Evolutionary conservation across 192 early-diverging fungal species (phyloP).

Genomic region (Coemansia sp.): DNA sequence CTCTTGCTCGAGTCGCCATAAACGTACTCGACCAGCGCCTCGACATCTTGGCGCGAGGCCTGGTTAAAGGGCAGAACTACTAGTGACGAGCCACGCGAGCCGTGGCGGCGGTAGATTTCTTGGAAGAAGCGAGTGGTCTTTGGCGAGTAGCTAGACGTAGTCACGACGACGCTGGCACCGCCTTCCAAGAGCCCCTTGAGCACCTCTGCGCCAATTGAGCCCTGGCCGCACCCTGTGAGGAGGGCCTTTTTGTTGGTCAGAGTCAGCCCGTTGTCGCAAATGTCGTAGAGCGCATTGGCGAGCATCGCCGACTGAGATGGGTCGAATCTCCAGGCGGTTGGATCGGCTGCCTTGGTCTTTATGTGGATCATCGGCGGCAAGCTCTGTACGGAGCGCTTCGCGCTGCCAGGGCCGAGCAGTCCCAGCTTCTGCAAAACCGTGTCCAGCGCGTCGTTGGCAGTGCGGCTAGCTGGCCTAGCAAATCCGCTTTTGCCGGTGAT

Average conservation of each 20-base stretch:
- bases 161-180: conserved; percentile 65
- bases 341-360: conserved; percentile 35
- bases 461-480: conserved; percentile 71
- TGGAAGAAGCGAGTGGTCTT: conserved; percentile 81
- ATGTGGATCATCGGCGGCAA: conserved; percentile 62
- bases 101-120: conserved; percentile 79
- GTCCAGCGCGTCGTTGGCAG: conserved; percentile 8
- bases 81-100: conserved; percentile 82
- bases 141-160: conserved; percentile 78
- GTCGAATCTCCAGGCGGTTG: conserved; percentile 27
- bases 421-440: conserved; percentile 27
- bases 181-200: conserved; percentile 83
- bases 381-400: neutral
- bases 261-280: conserved; percentile 59
- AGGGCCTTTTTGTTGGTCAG: conserved; percentile 81
- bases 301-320: conserved; percentile 1
- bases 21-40: conserved; percentile 78
- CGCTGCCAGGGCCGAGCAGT: neutral
- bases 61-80: conserved; percentile 96
- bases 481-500: conserved; percentile 74
- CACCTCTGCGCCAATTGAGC: conserved; percentile 88
- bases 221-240: conserved; percentile 90
- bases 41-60: conserved; percentile 80
- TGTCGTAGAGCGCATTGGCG: conserved; percentile 67
- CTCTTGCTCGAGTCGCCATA: conserved; percentile 62